Conservation (phyloP, 2,329 filamentous ascomycete species). For the Epichloe sibirici region DNA sequence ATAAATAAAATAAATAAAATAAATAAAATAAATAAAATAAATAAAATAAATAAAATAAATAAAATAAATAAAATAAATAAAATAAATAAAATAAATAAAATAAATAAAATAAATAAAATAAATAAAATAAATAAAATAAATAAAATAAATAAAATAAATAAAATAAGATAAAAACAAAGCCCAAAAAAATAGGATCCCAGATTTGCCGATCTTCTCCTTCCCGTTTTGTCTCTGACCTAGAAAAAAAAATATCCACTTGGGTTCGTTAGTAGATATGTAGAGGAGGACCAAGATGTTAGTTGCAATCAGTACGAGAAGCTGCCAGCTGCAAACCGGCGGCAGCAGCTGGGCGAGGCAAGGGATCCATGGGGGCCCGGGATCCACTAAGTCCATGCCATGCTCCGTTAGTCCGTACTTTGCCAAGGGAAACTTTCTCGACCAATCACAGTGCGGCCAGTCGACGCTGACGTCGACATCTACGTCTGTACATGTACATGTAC, state of each 20-base stretch:
- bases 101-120: background rate
- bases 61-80: background rate
- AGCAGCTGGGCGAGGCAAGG: too few relatives aligned
- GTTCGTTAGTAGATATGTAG: too few relatives aligned
- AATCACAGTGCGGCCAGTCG: slow-evolving; percentile 11
- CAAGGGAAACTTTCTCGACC: slow-evolving; percentile 19
- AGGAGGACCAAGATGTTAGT: too few relatives aligned
- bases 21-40: background rate
- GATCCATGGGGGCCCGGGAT: too few relatives aligned
- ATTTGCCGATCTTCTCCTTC: too few relatives aligned
- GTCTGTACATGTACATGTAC: too few relatives aligned
- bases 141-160: background rate
- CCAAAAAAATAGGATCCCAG: background rate
- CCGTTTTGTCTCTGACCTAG: too few relatives aligned
- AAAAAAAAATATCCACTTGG: too few relatives aligned
- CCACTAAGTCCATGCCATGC: too few relatives aligned
- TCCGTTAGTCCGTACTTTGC: background rate
- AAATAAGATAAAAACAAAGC: background rate
- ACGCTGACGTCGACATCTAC: too few relatives aligned
- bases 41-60: background rate
- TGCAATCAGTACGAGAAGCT: too few relatives aligned
- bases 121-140: background rate
- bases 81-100: background rate
- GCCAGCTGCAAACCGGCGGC: too few relatives aligned
- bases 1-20: background rate